A percentile compares a stretch with the other conserved stretches of the same genome.
phyloP scores from a whole-genome alignment of 2,329 filamentous ascomycete genomes.

The Taxawa tesnikishii region DNA sequence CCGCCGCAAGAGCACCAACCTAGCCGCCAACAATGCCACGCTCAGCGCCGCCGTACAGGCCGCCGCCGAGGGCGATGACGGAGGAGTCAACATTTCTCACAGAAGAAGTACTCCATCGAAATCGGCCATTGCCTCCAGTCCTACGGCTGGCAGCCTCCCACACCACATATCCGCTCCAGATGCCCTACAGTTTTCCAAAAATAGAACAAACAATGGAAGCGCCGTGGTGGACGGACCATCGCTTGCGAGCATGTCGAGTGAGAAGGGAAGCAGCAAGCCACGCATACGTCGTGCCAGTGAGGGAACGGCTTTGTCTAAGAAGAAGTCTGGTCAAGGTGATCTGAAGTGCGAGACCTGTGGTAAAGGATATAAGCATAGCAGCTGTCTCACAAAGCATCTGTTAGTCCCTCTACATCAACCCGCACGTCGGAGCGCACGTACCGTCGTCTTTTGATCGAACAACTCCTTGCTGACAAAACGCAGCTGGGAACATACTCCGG shows the following conservation, averaged over 20 bases:
- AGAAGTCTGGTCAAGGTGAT: conserved; percentile 72
- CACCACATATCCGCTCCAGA: conserved; percentile 25
- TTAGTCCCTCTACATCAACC: conserved; percentile 55
- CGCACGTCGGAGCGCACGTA: neutral
- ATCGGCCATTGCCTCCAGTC: conserved; percentile 36
- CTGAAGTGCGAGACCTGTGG: conserved; percentile 95
- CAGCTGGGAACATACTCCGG: conserved; percentile 99
- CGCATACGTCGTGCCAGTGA: conserved; percentile 63
- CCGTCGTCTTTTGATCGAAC: conserved; percentile 1
- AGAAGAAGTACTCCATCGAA: conserved; percentile 62
- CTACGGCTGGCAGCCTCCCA: conserved; percentile 58
- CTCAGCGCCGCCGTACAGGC: conserved; percentile 65
- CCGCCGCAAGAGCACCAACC: conserved; percentile 84
- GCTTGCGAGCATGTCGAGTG: conserved; percentile 34
- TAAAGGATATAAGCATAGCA: conserved; percentile 99
- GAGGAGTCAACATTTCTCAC: conserved; percentile 44
- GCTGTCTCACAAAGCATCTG: conserved; percentile 99
- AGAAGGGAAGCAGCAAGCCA: conserved; percentile 28
- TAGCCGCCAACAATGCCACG: conserved; percentile 46
- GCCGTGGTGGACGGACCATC: conserved; percentile 59
- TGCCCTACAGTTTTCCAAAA: conserved; percentile 15
- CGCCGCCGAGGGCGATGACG: conserved; percentile 50
- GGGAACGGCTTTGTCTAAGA: conserved; percentile 65
- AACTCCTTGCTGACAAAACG: conserved; percentile 4
- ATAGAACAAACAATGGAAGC: conserved; percentile 12